Evolutionary conservation across 176 grass and related monocot genomes (phyloP), one percentile per base, ranked within the genome.

Genomic region (Saccharum spontaneum): DNA sequence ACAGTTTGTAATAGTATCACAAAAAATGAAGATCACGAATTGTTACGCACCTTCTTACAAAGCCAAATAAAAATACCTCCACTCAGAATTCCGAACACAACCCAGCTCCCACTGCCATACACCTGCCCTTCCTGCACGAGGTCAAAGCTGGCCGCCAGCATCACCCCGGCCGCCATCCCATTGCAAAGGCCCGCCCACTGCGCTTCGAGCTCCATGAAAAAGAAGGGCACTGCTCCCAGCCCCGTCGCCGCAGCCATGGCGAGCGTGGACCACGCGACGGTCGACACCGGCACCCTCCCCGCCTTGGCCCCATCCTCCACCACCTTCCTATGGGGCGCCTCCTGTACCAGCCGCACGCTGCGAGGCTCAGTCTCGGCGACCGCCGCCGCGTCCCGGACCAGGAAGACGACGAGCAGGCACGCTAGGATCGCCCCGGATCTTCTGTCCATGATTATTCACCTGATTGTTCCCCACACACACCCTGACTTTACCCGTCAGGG

Each of bases 1-100:
- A 61, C 28, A 6, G 48, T 69, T 48, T 24, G 59, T 48, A 61
- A 40, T 1, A 12, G 36, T 17, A 71, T 16, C 8, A n/a, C 6
- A 49, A 76, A 71, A 41, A 60, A 69, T 40, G 14, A 45, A 6
- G 10, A 78, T 17, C 10, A 68, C 1, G 69, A 69, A 68, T 39
- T 8, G 30, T 14, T 20, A 80, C 22, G 18, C 94, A 98, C 96
- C 96, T 93, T 95, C 88, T 98, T 98, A 87, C 96, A 98, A 73
- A 98, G 93, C 91, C 80, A 98, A 83, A 98, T 98, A 70, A 98
- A 98, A 69, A 98, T 49, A 14, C 93, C 96, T 66, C 96, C 96
- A 1, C 89, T 46, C 64, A 98, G 86, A 86, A 98, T 88, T 43
- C 93, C 97, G 3, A 98, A 74, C 68, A 98, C 93, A 67, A 98